Conservation (phyloP, 352 stramenopile species). For the Phytophthora idaei region DNA sequence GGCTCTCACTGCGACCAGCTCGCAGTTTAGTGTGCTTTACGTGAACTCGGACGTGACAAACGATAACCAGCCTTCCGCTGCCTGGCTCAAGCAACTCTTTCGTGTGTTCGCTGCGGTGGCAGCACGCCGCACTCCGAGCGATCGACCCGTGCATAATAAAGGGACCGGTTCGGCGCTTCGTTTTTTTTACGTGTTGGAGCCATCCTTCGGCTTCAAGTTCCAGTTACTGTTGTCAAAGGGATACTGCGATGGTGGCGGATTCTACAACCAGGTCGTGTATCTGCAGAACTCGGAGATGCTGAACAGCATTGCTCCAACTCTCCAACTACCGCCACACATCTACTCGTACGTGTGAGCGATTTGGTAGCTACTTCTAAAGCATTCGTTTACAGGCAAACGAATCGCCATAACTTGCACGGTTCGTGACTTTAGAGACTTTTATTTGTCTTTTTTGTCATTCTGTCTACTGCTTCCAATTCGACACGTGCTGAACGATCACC, state of each 20-base stretch:
- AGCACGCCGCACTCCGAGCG: slow-evolving; percentile 17
- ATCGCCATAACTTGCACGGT: slow-evolving; percentile 6
- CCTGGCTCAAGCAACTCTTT: slow-evolving; percentile 78
- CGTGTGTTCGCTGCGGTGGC: slow-evolving; percentile 53
- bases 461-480: slow-evolving; percentile 42
- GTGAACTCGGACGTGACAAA: slow-evolving; percentile 52
- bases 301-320: slow-evolving; percentile 47
- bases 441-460: slow-evolving; percentile 18
- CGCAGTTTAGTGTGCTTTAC: slow-evolving; percentile 73
- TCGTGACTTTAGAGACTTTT: slow-evolving; percentile 2
- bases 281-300: slow-evolving; percentile 55
- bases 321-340: slow-evolving; percentile 58
- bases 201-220: slow-evolving; percentile 77
- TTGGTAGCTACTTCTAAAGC: background rate
- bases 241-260: slow-evolving; percentile 55
- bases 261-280: slow-evolving; percentile 86
- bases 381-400: background rate
- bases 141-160: slow-evolving; percentile 27
- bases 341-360: slow-evolving; percentile 39
- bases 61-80: slow-evolving; percentile 58
- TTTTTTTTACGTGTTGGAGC: slow-evolving; percentile 84
- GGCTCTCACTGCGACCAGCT: slow-evolving; percentile 45
- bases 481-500: slow-evolving; percentile 66
- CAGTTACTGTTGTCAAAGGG: slow-evolving; percentile 71
- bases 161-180: slow-evolving; percentile 51